Conservation (phyloP, 1,284 basidiomycete genomes). For the Wolfiporia cocos region DNA sequence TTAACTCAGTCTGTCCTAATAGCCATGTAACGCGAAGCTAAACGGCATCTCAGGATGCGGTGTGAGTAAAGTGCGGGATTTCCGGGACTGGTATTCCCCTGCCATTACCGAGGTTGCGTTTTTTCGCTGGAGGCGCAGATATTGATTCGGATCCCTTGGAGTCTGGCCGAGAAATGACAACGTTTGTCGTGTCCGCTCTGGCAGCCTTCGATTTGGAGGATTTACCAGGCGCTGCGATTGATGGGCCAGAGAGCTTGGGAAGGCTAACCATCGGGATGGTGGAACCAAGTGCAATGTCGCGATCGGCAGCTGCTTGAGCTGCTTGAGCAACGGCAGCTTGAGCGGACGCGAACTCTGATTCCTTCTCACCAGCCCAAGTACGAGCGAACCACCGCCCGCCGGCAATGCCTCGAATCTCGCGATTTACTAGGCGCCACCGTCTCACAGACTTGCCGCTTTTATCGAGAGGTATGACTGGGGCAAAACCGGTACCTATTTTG, state of each 20-base stretch:
- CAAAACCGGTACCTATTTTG: conserved; percentile 68
- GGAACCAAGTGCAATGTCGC: conserved; percentile 7
- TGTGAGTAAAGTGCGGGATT: no score
- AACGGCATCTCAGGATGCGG: no score
- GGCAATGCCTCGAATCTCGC: conserved; percentile 73
- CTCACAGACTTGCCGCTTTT: conserved; percentile 52
- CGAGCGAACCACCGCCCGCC: conserved; percentile 73
- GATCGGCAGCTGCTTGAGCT: conserved; percentile 10
- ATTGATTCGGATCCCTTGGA: conserved; percentile 11
- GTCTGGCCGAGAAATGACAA: conserved; percentile 11
- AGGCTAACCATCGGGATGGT: conserved; percentile 10
- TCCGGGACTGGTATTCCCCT: no score
- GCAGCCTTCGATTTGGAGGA: conserved; percentile 3
- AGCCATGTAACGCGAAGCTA: no score
- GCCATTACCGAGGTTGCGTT: no score
- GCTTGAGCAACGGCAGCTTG: conserved; percentile 16
- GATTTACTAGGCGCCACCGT: conserved; percentile 63
- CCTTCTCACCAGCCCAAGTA: conserved; percentile 75
- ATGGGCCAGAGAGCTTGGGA: conserved; percentile 11
- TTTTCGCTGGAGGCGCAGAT: conserved; percentile 10
- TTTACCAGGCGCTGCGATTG: conserved; percentile 1
- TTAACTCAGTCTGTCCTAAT: no score
- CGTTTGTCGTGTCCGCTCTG: conserved; percentile 3
- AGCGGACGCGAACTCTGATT: conserved; percentile 48
- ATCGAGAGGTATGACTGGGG: conserved; percentile 59